These are phyloP conservation scores for Suhomyces chickasaworum DNA, from an alignment of 1,139 yeast species.

Conservation along the genomic window DNA sequence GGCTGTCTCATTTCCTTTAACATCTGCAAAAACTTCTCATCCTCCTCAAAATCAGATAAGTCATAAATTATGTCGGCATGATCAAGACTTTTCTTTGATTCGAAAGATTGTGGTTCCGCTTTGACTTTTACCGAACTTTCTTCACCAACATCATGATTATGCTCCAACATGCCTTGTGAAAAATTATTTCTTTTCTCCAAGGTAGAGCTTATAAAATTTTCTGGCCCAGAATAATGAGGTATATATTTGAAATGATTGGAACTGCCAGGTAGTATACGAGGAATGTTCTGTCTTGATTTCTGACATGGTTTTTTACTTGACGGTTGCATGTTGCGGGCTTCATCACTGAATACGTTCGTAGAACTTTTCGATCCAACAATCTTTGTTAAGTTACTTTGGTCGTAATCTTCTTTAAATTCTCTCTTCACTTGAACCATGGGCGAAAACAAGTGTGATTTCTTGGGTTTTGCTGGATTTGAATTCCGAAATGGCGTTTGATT, in stretches of 20 bases:
- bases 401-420: too few relatives aligned
- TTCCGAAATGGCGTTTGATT: too few relatives aligned
- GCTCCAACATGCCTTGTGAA: neutral
- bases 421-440: too few relatives aligned
- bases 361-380: neutral
- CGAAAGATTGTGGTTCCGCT: constrained; percentile 8
- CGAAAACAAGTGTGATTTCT: too few relatives aligned
- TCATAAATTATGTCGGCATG: constrained; percentile 23
- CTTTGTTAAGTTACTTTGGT: too few relatives aligned
- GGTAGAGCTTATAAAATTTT: neutral
- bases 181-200: neutral
- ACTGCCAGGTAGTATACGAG: constrained; percentile 16
- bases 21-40: constrained; percentile 22
- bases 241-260: constrained; percentile 14
- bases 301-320: neutral
- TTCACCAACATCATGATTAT: neutral
- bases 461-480: too few relatives aligned
- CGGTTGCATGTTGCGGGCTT: neutral
- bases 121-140: neutral
- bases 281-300: neutral
- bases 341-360: neutral
- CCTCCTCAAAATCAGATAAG: constrained; percentile 34
- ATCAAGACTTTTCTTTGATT: constrained; percentile 9
- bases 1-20: constrained; percentile 9
- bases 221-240: neutral